Evolutionary conservation across 176 grass and related monocot genomes (phyloP), one percentile per base, ranked within the genome.

Genomic region (Carex parvula): DNA sequence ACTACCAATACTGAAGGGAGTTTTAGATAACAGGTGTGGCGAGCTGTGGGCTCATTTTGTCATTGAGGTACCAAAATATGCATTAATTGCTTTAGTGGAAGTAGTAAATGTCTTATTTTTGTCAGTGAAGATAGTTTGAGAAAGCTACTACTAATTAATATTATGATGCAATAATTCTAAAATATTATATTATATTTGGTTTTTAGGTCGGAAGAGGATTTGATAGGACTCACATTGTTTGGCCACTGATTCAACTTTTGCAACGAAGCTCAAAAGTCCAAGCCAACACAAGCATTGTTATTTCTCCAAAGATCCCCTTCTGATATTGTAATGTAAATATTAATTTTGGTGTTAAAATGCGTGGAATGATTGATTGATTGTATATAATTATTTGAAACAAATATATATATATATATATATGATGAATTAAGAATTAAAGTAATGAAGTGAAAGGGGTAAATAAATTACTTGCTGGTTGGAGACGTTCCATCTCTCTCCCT

Each of bases 201-300:
- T 22, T 62, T 62, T 79, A 97, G 94, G 88, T 65, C 58, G 87
- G 82, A 0, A 57, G 85, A 74, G 86, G 84, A 8, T 89, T 88
- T 50, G 81, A 94, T 72, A 88, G 88, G 76, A 92, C 86, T 82
- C 80, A 94, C 64, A 94, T 97, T 84, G 75, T 97, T 14, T 97
- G 86, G 85, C 83, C 92, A 15, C 22, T 97, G 80, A 89, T 94
- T 90, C 85, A 97, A 55, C 83, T 97, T 59, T 48, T 94, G 76
- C 79, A 84, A 69, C 87, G 59, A 81, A 94, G 70, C 52, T 44
- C 42, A 8, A 44, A 44, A 8, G 42, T 44, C 42, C 42, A 44
- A 83, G 77, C 18, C 57, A 70, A 67, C 16, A 44, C 84, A 64
- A 86, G 60, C 29, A 78, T 75, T 41, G n/a, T 6, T 39, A 39